phyloP scores from a whole-genome alignment of 805 yeast species.

The fission yeast (Schizosaccharomyces pombe) region ASM294v3 CU329670.1:4896501-4897000 shows the following conservation, averaged over 20 bases:
- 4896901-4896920: too few relatives aligned
- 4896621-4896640: not conserved
- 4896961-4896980: too few relatives aligned
- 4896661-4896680: not conserved
- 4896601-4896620: not conserved
- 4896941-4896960: too few relatives aligned
- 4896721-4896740: not conserved
- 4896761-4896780: not conserved
- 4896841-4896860: too few relatives aligned
- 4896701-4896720: not conserved
- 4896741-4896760: not conserved
- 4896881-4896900: too few relatives aligned
- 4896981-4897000: too few relatives aligned
- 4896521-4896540: not conserved
- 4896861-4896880: too few relatives aligned
- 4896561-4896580: not conserved
- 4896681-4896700: not conserved
- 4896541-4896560: not conserved
- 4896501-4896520: not conserved
- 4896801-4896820: not conserved
- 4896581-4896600: not conserved
- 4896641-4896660: not conserved
- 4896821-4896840: too few relatives aligned
- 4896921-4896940: too few relatives aligned
- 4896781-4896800: not conserved